Evolutionary conservation across 805 yeast species (phyloP), one percentile per base, ranked within the genome.

Genomic region (Yarrowia deformans): DNA sequence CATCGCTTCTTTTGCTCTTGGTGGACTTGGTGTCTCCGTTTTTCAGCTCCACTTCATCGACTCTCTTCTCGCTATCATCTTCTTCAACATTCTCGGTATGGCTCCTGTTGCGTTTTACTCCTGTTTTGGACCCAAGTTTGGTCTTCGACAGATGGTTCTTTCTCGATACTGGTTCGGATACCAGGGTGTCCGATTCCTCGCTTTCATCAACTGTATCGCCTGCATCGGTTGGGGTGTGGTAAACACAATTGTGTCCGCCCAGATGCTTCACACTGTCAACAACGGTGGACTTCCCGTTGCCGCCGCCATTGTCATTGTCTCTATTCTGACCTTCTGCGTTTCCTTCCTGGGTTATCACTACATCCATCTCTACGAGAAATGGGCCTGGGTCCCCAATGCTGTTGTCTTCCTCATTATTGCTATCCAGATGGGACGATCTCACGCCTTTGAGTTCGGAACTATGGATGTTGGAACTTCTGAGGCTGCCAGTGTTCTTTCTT

Each of bases 211-310:
- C 77, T 85, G 88, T 75, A 79, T 93, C 71, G 93, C 97, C 35
- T 91, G 97, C 84, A 86, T 93, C 69, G 97, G 98, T 74, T 93
- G 98, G 98, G 90, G 95, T 79, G 91, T 97, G 10, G 94, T 92
- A 60, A 93, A 93, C 80, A 91, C 90, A 71, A 90, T 93, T 86
- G 90, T 93, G 39, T 87, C 95, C 43, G 97, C 97, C 32, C 95
- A 91, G 78, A 81, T 93, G 72, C 82, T 93, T 70, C 87, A 89
- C 79, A 86, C 90, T 76, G 89, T 93, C 71, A 91, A 91, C 81
- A 81, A 79, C 71, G 81, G 81, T 48, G 81, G 81, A 35, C 81
- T 89, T 73, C 97, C 98, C 49, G 90, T 94, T 46, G 90, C 97
- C 95, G 97, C 92, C 46, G 97, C 95, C 43, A 89, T 96, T 79